These are phyloP conservation scores for Cymbidium sinense DNA, from an alignment of 106 monocot species.

Conservation along the genomic window DNA sequence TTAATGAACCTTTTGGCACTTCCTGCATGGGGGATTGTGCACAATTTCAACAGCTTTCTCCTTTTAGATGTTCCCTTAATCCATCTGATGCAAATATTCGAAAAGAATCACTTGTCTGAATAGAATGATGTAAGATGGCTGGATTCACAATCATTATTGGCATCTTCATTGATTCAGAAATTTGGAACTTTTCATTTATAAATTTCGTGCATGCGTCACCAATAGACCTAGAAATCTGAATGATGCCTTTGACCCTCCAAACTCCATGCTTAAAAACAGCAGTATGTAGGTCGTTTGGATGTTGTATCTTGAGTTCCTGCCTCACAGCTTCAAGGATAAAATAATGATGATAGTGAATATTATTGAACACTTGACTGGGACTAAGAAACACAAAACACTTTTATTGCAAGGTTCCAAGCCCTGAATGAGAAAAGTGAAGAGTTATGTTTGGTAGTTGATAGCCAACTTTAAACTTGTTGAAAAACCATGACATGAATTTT, in stretches of 20 bases:
- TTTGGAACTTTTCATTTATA: slow-evolving; percentile 44
- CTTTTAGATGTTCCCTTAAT: slow-evolving; percentile 79
- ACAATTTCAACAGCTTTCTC: slow-evolving; percentile 76
- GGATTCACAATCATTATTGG: slow-evolving; percentile 60
- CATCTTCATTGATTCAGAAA: slow-evolving; percentile 38
- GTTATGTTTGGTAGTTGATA: too few species aligned
- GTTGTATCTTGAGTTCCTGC: slow-evolving; percentile 53
- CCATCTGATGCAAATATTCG: slow-evolving; percentile 86
- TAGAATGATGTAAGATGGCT: slow-evolving; percentile 29
- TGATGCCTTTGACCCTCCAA: slow-evolving; percentile 76
- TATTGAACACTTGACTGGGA: too few species aligned
- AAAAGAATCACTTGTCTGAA: slow-evolving; percentile 60
- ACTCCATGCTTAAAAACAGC: slow-evolving; percentile 67
- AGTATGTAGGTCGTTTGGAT: slow-evolving; percentile 71
- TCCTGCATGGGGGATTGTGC: slow-evolving; percentile 41
- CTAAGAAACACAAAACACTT: too few species aligned
- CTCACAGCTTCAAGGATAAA: slow-evolving; percentile 40
- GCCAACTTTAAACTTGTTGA: too few species aligned
- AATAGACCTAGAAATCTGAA: slow-evolving; percentile 74
- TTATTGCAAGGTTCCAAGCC: too few species aligned
- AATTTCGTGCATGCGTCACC: slow-evolving; percentile 78
- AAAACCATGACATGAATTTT: too few species aligned
- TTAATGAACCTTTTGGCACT: too few species aligned
- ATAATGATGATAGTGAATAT: too few species aligned
- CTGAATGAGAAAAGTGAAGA: too few species aligned